Base-by-base conservation (phyloP, 2,329 filamentous ascomycete genomes). In the Claviceps sp. region DNA sequence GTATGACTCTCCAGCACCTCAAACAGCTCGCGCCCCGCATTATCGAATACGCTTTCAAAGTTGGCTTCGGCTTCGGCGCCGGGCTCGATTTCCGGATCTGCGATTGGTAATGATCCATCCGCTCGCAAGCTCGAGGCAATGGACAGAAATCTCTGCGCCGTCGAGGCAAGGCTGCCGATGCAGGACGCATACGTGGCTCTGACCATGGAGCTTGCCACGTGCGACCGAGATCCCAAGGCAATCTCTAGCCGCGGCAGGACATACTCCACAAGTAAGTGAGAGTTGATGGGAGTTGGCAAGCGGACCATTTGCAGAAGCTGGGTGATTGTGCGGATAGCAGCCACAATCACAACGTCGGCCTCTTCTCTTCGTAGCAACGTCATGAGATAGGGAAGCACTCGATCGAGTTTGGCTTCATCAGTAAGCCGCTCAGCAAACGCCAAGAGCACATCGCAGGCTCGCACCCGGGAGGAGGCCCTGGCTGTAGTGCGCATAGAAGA, bases 391-490 rank as follows among this genome's bases (percentile, higher is more conserved):
- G 93, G 93, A 48, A 98, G 71, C 24, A 97, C 86, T 48, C 93
- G 82, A 66, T 98, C 94, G 48, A 98, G 73, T 66, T 96, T 97
- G 3, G 90, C 90, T 68, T 98, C 93, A 64, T 98, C 94, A 0
- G 91, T 95, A 24, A 97, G 69, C 54, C 87, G 78, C 68, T 97
- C 90, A 0, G 90, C 83, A 65, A 98, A 96, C 2, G 91, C 91
- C 48, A 98, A 71, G 47, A 98, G 75, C 42, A 98, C 76, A 65
- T 98, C 93, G 62, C 93, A 95, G 1, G 89, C 93, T 59, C 89
- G 83, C 43, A 96, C 76, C 58, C 89, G 85, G 26, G 91, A 88
- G n/a, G 88, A 85, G 3, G 90, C 82, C 59, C 91, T 84, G 5
- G 89, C 88, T 14, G 91, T 95, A 55, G 90, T 95, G 56, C 93